Conservation (phyloP, 1,139 yeast genomes). For the Saccharomycopsis hybrid region DNA sequence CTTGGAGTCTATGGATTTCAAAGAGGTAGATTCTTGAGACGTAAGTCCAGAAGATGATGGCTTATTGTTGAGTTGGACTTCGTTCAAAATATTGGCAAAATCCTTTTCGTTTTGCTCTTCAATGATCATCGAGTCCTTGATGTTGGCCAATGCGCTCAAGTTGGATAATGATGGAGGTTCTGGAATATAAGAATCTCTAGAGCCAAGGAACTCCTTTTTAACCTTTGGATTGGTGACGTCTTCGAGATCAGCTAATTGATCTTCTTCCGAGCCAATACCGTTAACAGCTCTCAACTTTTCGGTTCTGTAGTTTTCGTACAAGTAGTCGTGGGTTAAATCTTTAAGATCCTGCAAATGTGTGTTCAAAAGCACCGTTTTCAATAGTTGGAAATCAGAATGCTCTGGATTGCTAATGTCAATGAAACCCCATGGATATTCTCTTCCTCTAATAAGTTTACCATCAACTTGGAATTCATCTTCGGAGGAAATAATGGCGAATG, state of each 20-base stretch:
- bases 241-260: neutral
- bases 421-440: conserved; percentile 76
- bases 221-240: conserved; percentile 24
- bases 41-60: conserved; percentile 8
- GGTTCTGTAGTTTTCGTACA: conserved; percentile 75
- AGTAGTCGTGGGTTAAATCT: conserved; percentile 72
- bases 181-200: conserved; percentile 21
- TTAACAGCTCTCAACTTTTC: conserved; percentile 53
- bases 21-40: conserved; percentile 5
- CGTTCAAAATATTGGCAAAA: conserved; percentile 18
- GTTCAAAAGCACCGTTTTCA: conserved; percentile 65
- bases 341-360: conserved; percentile 75
- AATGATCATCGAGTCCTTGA: conserved; percentile 15
- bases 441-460: conserved; percentile 49
- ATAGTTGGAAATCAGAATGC: conserved; percentile 53
- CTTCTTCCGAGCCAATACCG: conserved; percentile 24
- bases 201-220: conserved; percentile 18
- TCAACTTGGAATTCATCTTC: conserved; percentile 43
- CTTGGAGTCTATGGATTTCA: conserved; percentile 14
- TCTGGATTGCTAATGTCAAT: conserved; percentile 57
- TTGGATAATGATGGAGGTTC: conserved; percentile 55
- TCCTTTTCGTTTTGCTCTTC: conserved; percentile 23
- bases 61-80: conserved; percentile 6
- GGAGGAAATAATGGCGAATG: conserved; percentile 67
- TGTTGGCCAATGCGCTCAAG: conserved; percentile 49